Evolutionary conservation across 345 rosid species (phyloP).

Genomic region (Populus tremula): DNA sequence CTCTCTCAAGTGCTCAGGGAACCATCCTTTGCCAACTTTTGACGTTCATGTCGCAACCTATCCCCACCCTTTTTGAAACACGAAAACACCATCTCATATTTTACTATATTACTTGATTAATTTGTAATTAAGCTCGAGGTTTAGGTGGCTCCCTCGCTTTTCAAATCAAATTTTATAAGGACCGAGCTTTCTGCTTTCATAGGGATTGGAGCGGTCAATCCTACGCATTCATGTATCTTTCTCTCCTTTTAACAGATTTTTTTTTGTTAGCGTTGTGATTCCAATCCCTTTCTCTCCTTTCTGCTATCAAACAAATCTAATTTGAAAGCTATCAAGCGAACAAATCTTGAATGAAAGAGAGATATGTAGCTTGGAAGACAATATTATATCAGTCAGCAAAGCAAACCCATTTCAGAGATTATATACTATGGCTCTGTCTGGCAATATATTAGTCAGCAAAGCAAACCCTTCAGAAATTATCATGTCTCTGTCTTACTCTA

Average conservation of each 20-base stretch:
- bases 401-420: constrained; percentile 36
- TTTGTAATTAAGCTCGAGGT: not conserved
- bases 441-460: constrained; percentile 16
- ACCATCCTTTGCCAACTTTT: constrained; percentile 26
- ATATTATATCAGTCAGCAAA: constrained; percentile 14
- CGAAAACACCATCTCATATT: constrained; percentile 4
- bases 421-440: constrained; percentile 24
- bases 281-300: constrained; percentile 29
- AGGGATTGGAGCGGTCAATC: constrained; percentile 33
- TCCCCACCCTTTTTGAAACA: constrained; percentile 14
- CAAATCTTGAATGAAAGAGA: not conserved
- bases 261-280: constrained; percentile 26
- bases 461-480: constrained; percentile 36
- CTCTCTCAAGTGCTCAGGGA: constrained; percentile 18
- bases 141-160: not conserved
- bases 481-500: constrained; percentile 18
- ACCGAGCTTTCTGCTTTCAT: constrained; percentile 16
- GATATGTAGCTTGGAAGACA: not conserved
- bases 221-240: not conserved
- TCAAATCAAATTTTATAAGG: constrained; percentile 1
- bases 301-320: not conserved
- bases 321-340: not conserved
- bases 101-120: not conserved
- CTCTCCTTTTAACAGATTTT: constrained; percentile 3
- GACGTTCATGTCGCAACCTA: constrained; percentile 21